phyloP scores from a whole-genome alignment of 2,329 filamentous ascomycete genomes.

The Aspergillus transmontanensis region DNA sequence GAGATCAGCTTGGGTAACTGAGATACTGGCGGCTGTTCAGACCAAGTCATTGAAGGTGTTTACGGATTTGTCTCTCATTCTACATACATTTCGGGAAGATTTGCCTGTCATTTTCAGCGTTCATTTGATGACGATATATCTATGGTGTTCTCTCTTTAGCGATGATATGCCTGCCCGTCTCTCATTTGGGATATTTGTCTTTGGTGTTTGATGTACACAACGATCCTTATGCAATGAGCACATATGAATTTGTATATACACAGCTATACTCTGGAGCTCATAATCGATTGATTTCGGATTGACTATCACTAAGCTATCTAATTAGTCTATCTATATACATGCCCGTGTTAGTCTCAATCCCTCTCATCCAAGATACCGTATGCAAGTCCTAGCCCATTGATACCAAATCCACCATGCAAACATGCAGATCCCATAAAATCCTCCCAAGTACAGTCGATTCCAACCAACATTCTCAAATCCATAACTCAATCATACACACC shows the following conservation, averaged over 20 bases:
- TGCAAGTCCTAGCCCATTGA: neutral
- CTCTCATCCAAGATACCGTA: neutral
- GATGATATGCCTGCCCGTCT: neutral
- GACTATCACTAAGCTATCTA: neutral
- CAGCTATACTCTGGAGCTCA: neutral
- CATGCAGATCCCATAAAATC: neutral
- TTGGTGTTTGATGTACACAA: neutral
- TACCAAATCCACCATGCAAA: neutral
- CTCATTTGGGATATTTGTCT: neutral
- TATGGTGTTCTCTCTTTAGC: conserved; percentile 3
- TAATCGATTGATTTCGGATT: neutral
- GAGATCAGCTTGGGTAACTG: neutral
- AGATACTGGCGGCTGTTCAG: neutral
- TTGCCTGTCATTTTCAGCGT: conserved; percentile 4
- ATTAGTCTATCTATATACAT: neutral
- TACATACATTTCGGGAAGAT: conserved; percentile 1
- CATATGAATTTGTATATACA: neutral
- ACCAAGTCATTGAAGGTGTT: neutral
- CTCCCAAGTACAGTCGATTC: neutral
- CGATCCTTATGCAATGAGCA: neutral
- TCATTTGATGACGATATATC: conserved; percentile 4
- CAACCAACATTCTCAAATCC: neutral
- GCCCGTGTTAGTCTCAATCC: neutral
- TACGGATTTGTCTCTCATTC: neutral
- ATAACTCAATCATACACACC: neutral